A percentile compares a stretch with the other conserved stretches of the same genome.
phyloP scores from a whole-genome alignment of 2,329 filamentous ascomycete species.

The Ophiocordyceps polyrhachis-furcata region DNA sequence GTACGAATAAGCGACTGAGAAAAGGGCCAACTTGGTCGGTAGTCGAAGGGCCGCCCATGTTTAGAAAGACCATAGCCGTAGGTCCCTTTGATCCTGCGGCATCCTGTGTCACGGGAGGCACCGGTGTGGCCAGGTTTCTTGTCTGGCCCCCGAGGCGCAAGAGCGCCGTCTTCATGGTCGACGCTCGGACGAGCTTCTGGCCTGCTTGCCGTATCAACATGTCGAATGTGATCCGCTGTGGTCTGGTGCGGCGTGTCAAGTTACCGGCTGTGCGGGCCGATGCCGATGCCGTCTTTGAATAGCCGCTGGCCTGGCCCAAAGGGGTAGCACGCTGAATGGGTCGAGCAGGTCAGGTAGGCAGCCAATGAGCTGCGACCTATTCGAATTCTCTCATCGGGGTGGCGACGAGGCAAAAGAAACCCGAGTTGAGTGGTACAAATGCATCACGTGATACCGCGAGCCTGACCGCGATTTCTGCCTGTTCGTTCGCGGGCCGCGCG shows the following conservation, averaged over 20 bases:
- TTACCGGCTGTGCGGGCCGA: neutral
- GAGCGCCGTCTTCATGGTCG: conserved; percentile 9
- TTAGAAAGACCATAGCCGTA: conserved; percentile 96
- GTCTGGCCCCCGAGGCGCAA: conserved; percentile 12
- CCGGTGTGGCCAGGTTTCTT: conserved; percentile 21
- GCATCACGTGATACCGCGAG: neutral
- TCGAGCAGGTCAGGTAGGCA: neutral
- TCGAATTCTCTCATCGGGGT: neutral
- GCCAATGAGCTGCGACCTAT: neutral
- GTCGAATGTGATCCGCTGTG: neutral
- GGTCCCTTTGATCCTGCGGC: conserved; percentile 53
- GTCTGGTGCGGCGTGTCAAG: neutral
- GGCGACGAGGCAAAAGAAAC: neutral
- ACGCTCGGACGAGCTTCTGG: conserved; percentile 11
- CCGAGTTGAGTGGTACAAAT: neutral
- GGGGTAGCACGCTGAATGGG: neutral
- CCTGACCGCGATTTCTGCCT: neutral
- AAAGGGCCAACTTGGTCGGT: conserved; percentile 79
- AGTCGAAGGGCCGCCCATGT: conserved; percentile 92
- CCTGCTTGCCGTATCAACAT: conserved; percentile 15
- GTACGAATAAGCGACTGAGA: conserved; percentile 76
- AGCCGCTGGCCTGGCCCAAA: neutral
- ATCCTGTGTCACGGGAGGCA: conserved; percentile 67
- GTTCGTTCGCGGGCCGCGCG: neutral
- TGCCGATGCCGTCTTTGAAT: neutral